Evolutionary conservation across 345 rosid genomes (phyloP).

Genomic region (Melaleuca quinquenervia): DNA sequence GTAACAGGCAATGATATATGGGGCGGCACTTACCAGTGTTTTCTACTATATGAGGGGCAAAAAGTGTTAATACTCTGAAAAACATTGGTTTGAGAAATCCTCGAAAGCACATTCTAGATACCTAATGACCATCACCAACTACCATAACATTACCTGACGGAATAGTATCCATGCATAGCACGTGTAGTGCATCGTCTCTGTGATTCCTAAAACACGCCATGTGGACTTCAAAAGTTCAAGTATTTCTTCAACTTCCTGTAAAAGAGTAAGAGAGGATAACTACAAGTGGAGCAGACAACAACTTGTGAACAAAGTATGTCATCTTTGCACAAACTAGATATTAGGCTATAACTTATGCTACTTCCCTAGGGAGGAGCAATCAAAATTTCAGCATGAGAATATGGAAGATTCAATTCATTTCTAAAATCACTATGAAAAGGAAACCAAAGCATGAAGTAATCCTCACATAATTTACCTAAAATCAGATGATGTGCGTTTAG

Average conservation of each 20-base stretch:
- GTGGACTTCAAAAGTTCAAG: conserved; percentile 94
- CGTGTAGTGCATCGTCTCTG: conserved; percentile 90
- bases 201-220: conserved; percentile 92
- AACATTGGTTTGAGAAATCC: background rate
- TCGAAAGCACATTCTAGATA: background rate
- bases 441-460: background rate
- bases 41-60: background rate
- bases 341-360: background rate
- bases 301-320: background rate
- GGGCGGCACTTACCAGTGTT: background rate
- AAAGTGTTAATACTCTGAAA: background rate
- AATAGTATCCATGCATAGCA: conserved; percentile 88
- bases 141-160: conserved; percentile 62
- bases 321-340: background rate
- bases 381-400: background rate
- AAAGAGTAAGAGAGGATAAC: background rate
- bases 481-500: background rate
- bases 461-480: background rate
- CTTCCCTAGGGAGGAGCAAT: background rate
- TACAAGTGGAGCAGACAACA: background rate
- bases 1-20: background rate
- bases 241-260: conserved; percentile 94
- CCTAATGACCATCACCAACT: background rate
- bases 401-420: background rate
- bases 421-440: background rate